These are phyloP conservation scores for Handroanthus guayacan DNA, from an alignment of 257 asterid genomes.

Conservation along the genomic window DNA sequence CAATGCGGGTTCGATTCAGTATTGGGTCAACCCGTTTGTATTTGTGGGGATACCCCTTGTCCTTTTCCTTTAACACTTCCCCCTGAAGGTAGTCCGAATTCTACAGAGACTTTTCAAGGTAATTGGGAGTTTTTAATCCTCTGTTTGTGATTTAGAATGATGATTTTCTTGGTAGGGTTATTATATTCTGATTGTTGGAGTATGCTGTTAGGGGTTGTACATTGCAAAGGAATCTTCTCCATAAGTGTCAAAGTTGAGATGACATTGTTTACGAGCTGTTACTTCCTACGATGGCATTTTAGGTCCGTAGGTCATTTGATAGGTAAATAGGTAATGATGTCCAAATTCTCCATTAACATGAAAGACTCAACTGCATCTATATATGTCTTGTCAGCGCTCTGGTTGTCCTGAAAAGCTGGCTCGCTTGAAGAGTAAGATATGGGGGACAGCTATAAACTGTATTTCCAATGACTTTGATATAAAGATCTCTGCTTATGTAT, in stretches of 20 bases:
- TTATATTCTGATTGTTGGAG: not conserved
- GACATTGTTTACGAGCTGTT: not conserved
- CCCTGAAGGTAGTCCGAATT: slow-evolving; percentile 36
- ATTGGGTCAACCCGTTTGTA: slow-evolving; percentile 49
- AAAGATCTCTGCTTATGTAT: not conserved
- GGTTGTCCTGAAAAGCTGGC: too few species aligned
- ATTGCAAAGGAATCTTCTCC: too few species aligned
- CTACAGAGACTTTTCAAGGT: slow-evolving; percentile 35
- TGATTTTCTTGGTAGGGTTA: not conserved
- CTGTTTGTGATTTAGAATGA: not conserved
- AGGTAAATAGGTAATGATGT: too few species aligned
- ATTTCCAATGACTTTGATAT: not conserved
- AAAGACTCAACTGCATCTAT: too few species aligned
- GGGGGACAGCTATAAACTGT: too few species aligned
- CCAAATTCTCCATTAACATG: too few species aligned
- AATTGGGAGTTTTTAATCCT: not conserved
- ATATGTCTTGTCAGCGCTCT: too few species aligned
- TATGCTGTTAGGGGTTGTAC: too few species aligned
- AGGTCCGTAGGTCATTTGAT: not conserved
- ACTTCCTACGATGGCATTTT: not conserved
- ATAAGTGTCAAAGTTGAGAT: too few species aligned
- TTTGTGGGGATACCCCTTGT: slow-evolving; percentile 59
- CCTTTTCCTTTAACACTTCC: slow-evolving; percentile 40
- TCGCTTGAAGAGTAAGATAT: too few species aligned
- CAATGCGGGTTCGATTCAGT: slow-evolving; percentile 61